Evolutionary conservation across 495 filamentous ascomycete species (phyloP), one percentile per base, ranked within the genome.

Genomic region (Penicillium antarcticum): DNA sequence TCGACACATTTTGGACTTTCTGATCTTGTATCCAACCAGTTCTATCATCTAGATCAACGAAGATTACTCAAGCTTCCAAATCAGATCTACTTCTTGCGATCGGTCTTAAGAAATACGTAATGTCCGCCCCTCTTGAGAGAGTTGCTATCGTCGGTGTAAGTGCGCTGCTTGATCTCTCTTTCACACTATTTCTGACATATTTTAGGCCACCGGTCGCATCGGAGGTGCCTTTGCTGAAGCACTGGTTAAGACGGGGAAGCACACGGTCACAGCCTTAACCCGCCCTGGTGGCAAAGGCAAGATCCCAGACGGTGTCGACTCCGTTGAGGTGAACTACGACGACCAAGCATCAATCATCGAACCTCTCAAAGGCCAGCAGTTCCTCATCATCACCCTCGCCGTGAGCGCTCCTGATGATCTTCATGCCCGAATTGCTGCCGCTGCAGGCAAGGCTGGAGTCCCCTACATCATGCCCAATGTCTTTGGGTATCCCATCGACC

Each of bases 401-500:
- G 68, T 70, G 11, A 52, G 19, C 2, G 76, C 76, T 0, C 68
- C 76, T 0, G 56, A 46, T 1, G 69, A 76, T 1, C 68, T 65
- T 3, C 77, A 84, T 18, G 46, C 40, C 21, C 70, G 71, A 36
- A 73, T 88, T 52, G 61, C 83, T 46, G 53, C 72, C 2, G 85
- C 86, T 1, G 87, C 87, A 2, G 80, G 75, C 10, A 73, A 77
- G 26, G 85, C 87, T 2, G 78, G 76, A 2, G 80, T 89, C 0
- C 66, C 62, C 0, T 87, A 81, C 66, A 62, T 89, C 52, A 67
- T 87, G 44, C 85, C 87, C 14, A 87, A 86, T 58, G 71, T 72
- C 37, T 87, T 63, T 44, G 78, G 79, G 16, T 46, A 49, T 31
- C 78, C 82, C 43, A 18, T 58, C 7, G 36, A 1, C 0, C 21